Evolutionary conservation across 257 asterid genomes (phyloP), one percentile per base, ranked within the genome.

Genomic region (Capsicum baccatum): DNA sequence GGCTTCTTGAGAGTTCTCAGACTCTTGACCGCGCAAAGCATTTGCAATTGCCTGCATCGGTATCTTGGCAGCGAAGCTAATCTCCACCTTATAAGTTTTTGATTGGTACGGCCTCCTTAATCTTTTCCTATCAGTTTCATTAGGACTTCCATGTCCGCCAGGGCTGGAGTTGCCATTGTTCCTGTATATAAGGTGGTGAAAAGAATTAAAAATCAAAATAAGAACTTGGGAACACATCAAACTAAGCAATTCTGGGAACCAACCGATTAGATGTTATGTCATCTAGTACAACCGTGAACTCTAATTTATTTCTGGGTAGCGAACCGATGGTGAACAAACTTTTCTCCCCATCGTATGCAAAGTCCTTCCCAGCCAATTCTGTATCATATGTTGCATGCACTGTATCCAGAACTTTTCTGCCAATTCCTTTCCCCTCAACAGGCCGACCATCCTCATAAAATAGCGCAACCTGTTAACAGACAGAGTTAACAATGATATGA

Each of bases 311-410:
- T 11, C 95, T 85, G 0, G 99, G 99, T 48, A 96, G 95, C 16
- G 98, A 58, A 48, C 99, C 99, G 10, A 96, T 90, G 47, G 99
- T 96, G 86, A 96, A 94, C 88, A 96, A 58, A 86, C 98, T 96
- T 50, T 94, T 95, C 83, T 95, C 99, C 5, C 99, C 99, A 87
- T 95, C 99, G 57, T 95, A 95, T 3, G 98, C 98, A 82, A 95
- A 96, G 3, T 88, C 90, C 88, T 91, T 94, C 11, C 97, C 98
- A 47, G 91, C 93, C 87, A 96, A 81, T 88, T 96, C 98, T 5
- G 94, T 79, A 19, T 87, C 94, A 42, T 96, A 96, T 0, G 98
- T 94, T 50, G 92, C 93, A 0, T 88, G 97, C 8, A 96, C 99
- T 48, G 93, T 90, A 85, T 94, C 99, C 21, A 96, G 91, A 11